Conservation (phyloP, 75 land plant species). For the Cryptomeria japonica region DNA sequence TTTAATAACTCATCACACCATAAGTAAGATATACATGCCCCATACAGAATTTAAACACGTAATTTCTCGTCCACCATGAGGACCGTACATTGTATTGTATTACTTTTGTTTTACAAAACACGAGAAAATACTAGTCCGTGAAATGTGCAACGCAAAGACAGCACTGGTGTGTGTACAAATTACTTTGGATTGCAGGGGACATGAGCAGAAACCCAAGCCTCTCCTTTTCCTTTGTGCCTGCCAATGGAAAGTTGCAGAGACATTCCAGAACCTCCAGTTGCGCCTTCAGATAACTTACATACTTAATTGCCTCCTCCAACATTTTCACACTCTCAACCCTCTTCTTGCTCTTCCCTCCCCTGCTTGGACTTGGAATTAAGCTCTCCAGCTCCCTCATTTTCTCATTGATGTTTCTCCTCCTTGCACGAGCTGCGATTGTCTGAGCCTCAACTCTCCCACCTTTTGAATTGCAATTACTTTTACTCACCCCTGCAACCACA, state of each 20-base stretch:
- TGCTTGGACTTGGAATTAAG: too few relatives aligned
- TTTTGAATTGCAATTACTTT: too few relatives aligned
- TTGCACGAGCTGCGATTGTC: background rate
- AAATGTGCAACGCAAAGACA: background rate
- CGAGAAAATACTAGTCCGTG: too few relatives aligned
- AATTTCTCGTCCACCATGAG: too few relatives aligned
- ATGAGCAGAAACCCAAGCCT: background rate
- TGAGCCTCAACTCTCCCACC: background rate
- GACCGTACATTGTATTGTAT: too few relatives aligned
- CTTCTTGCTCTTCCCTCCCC: too few relatives aligned
- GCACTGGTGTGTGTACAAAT: background rate
- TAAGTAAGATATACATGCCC: too few relatives aligned
- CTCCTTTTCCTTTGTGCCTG: background rate
- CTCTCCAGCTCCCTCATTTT: too few relatives aligned
- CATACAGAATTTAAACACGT: too few relatives aligned
- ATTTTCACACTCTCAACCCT: constrained; percentile 20
- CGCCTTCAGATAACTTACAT: constrained; percentile 22
- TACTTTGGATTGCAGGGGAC: background rate
- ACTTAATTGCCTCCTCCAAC: constrained; percentile 30
- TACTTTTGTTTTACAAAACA: too few relatives aligned
- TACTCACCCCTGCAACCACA: background rate
- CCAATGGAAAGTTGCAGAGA: too few relatives aligned
- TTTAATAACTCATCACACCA: too few relatives aligned
- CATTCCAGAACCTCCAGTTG: constrained; percentile 17
- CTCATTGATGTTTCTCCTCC: background rate